A percentile compares a stretch with the other conserved stretches of the same genome.
Conservation (phyloP, 306 rosid genomes). For the Hippophae gyantsensis region DNA sequence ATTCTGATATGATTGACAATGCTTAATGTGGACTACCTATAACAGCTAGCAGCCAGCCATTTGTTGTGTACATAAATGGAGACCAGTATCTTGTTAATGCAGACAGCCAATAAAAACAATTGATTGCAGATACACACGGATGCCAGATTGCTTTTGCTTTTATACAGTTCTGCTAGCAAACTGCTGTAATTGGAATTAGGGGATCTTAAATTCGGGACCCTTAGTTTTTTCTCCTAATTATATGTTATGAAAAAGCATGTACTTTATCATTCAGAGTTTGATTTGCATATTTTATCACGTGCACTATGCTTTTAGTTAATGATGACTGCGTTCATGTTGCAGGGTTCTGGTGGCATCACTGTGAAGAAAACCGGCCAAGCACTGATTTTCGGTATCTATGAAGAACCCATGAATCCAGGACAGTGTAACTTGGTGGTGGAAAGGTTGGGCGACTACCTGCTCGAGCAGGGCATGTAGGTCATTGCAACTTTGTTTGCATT, state of each 20-base stretch:
- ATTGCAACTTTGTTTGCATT: slow-evolving; percentile 8
- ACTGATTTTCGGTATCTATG: slow-evolving; percentile 36
- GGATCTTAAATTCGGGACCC: not conserved
- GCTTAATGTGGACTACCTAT: slow-evolving; percentile 1
- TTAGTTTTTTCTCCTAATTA: not conserved
- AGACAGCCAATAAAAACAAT: too few species aligned
- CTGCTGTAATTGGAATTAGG: not conserved
- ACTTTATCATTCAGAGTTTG: not conserved
- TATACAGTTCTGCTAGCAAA: not conserved
- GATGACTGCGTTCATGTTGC: slow-evolving; percentile 8
- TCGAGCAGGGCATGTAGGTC: slow-evolving; percentile 33
- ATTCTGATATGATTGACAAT: slow-evolving; percentile 5
- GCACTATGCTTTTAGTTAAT: not conserved
- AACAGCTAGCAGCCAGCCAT: not conserved
- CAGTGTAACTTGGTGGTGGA: slow-evolving; percentile 47
- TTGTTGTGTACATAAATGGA: not conserved
- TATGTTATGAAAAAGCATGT: too few species aligned
- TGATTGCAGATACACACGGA: slow-evolving; percentile 5
- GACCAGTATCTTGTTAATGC: too few species aligned
- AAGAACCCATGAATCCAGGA: slow-evolving; percentile 40
- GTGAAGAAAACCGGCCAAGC: slow-evolving; percentile 43
- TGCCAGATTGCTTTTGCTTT: slow-evolving; percentile 9
- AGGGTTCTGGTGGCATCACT: slow-evolving; percentile 46
- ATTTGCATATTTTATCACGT: not conserved
- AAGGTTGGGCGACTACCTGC: slow-evolving; percentile 49